Evolutionary conservation across 495 filamentous ascomycete genomes (phyloP).

Genomic region (Xylaria curta): DNA sequence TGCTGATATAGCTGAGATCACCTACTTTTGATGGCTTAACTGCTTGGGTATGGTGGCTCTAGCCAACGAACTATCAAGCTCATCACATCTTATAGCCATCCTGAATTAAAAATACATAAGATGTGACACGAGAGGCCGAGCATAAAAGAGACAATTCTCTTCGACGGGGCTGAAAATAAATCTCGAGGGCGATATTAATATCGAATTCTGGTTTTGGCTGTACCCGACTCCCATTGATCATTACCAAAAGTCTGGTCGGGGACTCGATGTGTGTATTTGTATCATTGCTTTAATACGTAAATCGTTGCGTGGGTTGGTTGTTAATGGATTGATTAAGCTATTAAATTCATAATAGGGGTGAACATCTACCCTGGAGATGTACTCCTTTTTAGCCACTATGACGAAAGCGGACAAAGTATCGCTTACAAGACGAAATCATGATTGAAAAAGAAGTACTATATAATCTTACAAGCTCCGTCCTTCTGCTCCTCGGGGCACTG

Average conservation of each 20-base stretch:
- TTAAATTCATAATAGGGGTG: constrained; percentile 2
- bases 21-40: not conserved
- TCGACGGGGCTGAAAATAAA: not conserved
- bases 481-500: not conserved
- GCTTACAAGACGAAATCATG: no score
- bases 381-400: no score
- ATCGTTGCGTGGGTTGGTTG: not conserved
- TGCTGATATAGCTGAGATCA: not conserved
- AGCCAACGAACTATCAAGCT: not conserved
- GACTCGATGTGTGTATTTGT: not conserved
- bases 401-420: no score
- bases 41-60: not conserved
- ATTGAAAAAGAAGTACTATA: no score
- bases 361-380: constrained; percentile 7
- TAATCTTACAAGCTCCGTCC: not conserved
- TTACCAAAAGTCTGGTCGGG: not conserved
- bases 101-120: no score
- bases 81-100: not conserved
- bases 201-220: not conserved
- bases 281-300: not conserved
- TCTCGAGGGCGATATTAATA: not conserved
- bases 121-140: not conserved
- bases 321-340: not conserved
- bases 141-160: not conserved
- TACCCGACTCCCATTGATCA: not conserved